Conservation (phyloP, 2,329 filamentous ascomycete genomes). For the Pseudogymnoascus sp. region DNA sequence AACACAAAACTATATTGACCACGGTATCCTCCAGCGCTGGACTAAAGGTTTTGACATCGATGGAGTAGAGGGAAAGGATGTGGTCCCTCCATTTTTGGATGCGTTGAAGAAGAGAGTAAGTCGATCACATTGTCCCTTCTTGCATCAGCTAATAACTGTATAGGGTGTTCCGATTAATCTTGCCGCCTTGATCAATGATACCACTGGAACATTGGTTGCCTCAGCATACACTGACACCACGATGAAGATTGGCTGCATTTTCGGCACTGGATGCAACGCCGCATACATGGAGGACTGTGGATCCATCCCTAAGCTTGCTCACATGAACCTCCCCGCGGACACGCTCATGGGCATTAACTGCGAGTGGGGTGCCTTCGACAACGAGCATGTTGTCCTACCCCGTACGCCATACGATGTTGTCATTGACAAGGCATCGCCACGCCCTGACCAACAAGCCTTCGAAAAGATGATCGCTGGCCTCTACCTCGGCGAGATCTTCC, state of each 20-base stretch:
- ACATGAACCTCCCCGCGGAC: constrained; percentile 80
- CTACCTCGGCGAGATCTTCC: constrained; percentile 92
- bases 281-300: constrained; percentile 95
- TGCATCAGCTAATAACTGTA: constrained; percentile 18
- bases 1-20: constrained; percentile 87
- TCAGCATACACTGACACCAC: constrained; percentile 91
- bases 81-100: constrained; percentile 80
- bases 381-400: constrained; percentile 82
- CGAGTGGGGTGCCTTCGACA: constrained; percentile 96
- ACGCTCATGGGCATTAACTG: constrained; percentile 94
- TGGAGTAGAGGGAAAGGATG: constrained; percentile 84
- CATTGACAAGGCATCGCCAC: constrained; percentile 86
- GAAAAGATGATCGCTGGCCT: constrained; percentile 98
- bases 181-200: constrained; percentile 93
- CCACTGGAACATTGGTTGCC: constrained; percentile 91
- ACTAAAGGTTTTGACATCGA: constrained; percentile 96
- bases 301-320: constrained; percentile 85
- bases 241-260: constrained; percentile 96
- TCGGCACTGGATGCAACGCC: constrained; percentile 95
- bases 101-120: constrained; percentile 64
- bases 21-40: constrained; percentile 89
- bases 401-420: constrained; percentile 78
- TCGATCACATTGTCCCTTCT: constrained; percentile 12
- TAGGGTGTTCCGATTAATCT: constrained; percentile 87
- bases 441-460: constrained; percentile 89